These are phyloP conservation scores for Dipodascus geniculatus DNA, from an alignment of 805 yeast species.

Conservation along the genomic window DNA sequence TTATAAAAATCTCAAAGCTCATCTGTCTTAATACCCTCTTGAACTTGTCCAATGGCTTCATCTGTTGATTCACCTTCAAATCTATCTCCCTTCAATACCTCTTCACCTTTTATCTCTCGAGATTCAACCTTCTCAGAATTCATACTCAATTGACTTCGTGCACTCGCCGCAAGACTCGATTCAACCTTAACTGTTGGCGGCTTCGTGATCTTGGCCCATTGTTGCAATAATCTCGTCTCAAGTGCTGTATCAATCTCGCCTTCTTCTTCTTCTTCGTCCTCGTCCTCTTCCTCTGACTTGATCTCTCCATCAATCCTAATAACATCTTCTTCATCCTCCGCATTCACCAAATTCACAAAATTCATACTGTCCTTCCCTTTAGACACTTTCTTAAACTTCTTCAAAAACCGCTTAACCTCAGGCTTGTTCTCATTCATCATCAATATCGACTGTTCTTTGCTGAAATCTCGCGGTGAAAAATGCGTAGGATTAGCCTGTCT, in stretches of 20 bases:
- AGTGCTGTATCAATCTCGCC: background rate
- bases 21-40: too few species aligned
- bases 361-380: background rate
- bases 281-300: background rate
- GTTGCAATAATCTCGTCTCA: slow-evolving; percentile 3
- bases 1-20: too few species aligned
- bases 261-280: background rate
- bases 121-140: background rate
- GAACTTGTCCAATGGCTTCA: too few species aligned
- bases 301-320: background rate
- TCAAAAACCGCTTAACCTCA: background rate
- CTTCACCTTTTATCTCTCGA: too few species aligned
- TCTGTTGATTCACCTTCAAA: too few species aligned
- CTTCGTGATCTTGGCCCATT: slow-evolving; percentile 8
- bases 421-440: background rate
- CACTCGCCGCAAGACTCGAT: background rate
- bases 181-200: slow-evolving; percentile 4
- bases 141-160: background rate
- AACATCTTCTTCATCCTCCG: background rate
- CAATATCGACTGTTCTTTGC: background rate
- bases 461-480: background rate
- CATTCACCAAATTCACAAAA: background rate
- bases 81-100: background rate
- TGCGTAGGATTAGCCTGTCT: background rate
- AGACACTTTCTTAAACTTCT: background rate